phyloP scores from a whole-genome alignment of 768 basidiomycete species.

The Collybia sp. region DNA sequence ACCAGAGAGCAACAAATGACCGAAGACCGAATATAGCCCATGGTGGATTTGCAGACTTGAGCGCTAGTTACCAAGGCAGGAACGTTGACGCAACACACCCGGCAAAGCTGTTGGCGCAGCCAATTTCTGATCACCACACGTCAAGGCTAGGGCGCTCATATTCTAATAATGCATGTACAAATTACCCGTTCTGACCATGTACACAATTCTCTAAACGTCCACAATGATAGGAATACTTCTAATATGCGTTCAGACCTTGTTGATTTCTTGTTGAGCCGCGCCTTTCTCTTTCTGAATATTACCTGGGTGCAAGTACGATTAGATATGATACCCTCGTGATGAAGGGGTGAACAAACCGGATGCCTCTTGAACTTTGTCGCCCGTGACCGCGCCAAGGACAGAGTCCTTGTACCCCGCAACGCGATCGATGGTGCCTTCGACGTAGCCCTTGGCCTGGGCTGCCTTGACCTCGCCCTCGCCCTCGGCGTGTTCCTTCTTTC shows the following conservation, averaged over 20 bases:
- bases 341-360: conserved; percentile 23
- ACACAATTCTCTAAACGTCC: too few relatives aligned
- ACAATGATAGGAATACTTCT: too few relatives aligned
- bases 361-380: conserved; percentile 40
- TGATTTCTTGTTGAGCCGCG: conserved; percentile 46
- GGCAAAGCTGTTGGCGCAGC: too few relatives aligned
- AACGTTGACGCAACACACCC: too few relatives aligned
- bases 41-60: too few relatives aligned
- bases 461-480: conserved; percentile 49
- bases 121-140: too few relatives aligned
- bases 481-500: conserved; percentile 47
- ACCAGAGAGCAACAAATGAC: too few relatives aligned
- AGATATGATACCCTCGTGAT: not conserved
- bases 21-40: too few relatives aligned
- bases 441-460: conserved; percentile 45
- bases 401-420: conserved; percentile 42
- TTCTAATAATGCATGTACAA: too few relatives aligned
- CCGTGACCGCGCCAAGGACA: conserved; percentile 46
- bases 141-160: too few relatives aligned
- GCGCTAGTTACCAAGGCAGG: too few relatives aligned
- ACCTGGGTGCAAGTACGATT: conserved; percentile 25
- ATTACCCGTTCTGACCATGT: too few relatives aligned
- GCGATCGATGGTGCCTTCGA: conserved; percentile 41
- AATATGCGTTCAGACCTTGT: conserved; percentile 12
- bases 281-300: conserved; percentile 54